phyloP scores from a whole-genome alignment of 2,329 filamentous ascomycete genomes.

The Aureobasidium lini region DNA sequence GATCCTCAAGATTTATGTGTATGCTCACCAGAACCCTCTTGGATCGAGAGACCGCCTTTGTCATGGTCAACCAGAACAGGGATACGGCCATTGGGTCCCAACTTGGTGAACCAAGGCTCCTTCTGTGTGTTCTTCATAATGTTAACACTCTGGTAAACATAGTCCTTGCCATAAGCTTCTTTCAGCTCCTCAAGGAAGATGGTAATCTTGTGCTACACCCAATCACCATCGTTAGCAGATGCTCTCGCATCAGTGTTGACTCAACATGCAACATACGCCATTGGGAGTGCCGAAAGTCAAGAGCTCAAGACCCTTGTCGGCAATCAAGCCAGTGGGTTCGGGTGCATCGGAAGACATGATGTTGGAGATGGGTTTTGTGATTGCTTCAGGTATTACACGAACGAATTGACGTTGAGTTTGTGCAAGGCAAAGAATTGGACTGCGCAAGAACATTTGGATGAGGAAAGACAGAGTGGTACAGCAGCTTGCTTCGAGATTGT shows the following conservation, averaged over 20 bases:
- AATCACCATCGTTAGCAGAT: neutral
- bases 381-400: constrained; percentile 9
- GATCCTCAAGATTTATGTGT: neutral
- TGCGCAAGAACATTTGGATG: constrained; percentile 8
- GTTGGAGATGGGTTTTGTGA: neutral
- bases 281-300: constrained; percentile 48
- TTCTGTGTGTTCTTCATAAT: constrained; percentile 59
- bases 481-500: neutral
- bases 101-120: constrained; percentile 56
- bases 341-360: constrained; percentile 8
- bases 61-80: constrained; percentile 61
- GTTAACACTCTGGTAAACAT: constrained; percentile 52
- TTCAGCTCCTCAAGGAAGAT: constrained; percentile 61
- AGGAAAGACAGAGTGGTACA: neutral
- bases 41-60: constrained; percentile 47
- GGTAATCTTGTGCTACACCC: constrained; percentile 41
- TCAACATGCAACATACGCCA: constrained; percentile 17
- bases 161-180: constrained; percentile 55
- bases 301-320: constrained; percentile 57
- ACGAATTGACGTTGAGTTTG: constrained; percentile 5
- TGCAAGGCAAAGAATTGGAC: constrained; percentile 8
- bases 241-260: neutral
- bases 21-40: constrained; percentile 33
- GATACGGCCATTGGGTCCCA: constrained; percentile 59
- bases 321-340: constrained; percentile 49